phyloP scores from a whole-genome alignment of 371 early-diverging fungal genomes.

The Mortierella sp. region DNA sequence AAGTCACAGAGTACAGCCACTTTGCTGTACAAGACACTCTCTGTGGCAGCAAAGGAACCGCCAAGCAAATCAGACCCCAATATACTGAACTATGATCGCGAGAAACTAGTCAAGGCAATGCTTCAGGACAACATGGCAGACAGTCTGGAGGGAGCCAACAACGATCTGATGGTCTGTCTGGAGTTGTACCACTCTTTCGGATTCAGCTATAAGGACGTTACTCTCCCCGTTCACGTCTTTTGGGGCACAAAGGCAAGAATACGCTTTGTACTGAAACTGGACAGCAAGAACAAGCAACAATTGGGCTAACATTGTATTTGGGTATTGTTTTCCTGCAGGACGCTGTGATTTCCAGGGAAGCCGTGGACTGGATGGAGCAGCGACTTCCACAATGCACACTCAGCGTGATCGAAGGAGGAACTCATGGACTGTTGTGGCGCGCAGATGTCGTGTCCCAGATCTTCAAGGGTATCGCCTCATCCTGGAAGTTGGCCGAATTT shows the following conservation, averaged over 20 bases:
- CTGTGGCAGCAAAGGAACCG: constrained; percentile 53
- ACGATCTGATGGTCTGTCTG: constrained; percentile 55
- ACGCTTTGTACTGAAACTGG: no score
- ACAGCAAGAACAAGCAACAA: no score
- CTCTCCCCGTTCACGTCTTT: constrained; percentile 55
- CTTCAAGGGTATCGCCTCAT: constrained; percentile 54
- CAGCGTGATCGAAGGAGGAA: constrained; percentile 55
- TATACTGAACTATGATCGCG: constrained; percentile 49
- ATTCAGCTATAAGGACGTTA: constrained; percentile 56
- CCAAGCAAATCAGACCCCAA: constrained; percentile 49
- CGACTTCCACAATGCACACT: constrained; percentile 53
- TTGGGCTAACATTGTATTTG: not conserved
- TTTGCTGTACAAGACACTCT: constrained; percentile 46
- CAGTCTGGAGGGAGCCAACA: constrained; percentile 54
- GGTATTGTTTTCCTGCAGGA: constrained; percentile 35
- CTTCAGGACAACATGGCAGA: constrained; percentile 55
- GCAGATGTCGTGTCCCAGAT: constrained; percentile 55
- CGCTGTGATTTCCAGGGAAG: constrained; percentile 53
- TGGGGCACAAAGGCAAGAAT: constrained; percentile 54
- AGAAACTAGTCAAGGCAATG: constrained; percentile 54
- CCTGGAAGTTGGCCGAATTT: constrained; percentile 55
- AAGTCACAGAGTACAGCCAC: constrained; percentile 51
- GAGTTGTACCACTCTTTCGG: constrained; percentile 55
- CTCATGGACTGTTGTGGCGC: constrained; percentile 55
- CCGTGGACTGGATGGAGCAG: constrained; percentile 58